phyloP scores from a whole-genome alignment of 225 moss, liverwort and hornwort species.

The Thuidium tamariscinum region DNA sequence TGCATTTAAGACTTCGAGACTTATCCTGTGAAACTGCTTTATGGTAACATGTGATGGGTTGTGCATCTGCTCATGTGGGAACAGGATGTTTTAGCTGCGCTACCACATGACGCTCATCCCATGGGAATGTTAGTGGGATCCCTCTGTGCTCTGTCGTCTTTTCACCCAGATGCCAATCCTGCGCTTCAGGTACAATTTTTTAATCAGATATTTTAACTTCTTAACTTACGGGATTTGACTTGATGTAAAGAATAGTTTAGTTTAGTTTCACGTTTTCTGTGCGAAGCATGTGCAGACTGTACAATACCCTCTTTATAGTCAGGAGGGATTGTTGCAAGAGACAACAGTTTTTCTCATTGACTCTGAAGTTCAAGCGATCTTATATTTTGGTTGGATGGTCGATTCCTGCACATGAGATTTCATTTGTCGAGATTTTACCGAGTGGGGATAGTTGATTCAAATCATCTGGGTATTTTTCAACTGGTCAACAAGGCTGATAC shows the following conservation, averaged over 20 bases:
- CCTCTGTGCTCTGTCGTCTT: conserved; percentile 75
- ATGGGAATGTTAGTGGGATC: conserved; percentile 94
- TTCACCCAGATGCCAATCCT: conserved; percentile 91
- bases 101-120: conserved; percentile 90
- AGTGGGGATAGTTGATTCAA: neutral
- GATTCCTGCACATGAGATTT: neutral
- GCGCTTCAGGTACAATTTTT: conserved; percentile 51
- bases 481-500: neutral
- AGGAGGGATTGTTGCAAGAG: neutral
- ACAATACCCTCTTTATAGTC: neutral
- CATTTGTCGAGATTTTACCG: neutral
- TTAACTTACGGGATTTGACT: neutral
- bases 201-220: neutral
- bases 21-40: neutral
- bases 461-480: neutral
- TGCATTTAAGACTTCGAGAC: neutral
- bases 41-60: neutral
- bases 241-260: neutral
- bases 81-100: conserved; percentile 58
- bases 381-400: neutral
- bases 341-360: neutral
- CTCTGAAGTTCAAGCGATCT: neutral
- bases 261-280: neutral
- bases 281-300: neutral
- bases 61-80: neutral